Evolutionary conservation across 2,329 filamentous ascomycete genomes (phyloP).

Genomic region (Mycogone perniciosa): DNA sequence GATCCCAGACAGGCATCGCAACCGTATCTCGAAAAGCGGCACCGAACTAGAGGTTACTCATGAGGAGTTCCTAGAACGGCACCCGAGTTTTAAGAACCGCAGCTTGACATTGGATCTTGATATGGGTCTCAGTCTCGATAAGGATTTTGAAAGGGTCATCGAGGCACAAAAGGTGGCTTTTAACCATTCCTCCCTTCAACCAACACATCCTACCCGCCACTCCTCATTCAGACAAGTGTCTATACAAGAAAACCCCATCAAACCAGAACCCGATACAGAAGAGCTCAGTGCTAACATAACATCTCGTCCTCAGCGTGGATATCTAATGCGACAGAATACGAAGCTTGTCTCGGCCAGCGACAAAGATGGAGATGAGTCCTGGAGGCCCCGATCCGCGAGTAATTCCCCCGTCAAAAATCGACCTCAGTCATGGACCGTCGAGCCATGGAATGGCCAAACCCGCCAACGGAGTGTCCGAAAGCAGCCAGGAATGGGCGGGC

Average conservation of each 20-base stretch:
- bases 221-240: constrained; percentile 42
- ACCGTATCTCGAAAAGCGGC: constrained; percentile 46
- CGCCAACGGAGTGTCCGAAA: constrained; percentile 57
- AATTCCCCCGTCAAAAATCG: constrained; percentile 69
- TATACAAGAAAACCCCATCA: constrained; percentile 15
- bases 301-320: constrained; percentile 76
- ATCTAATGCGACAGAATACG: constrained; percentile 97
- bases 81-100: constrained; percentile 71
- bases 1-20: constrained; percentile 55
- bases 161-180: constrained; percentile 85
- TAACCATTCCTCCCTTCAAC: constrained; percentile 18
- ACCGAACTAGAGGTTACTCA: constrained; percentile 29
- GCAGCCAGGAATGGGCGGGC: constrained; percentile 42
- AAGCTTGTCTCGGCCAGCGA: constrained; percentile 93
- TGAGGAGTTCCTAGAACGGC: constrained; percentile 48
- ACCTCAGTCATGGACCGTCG: constrained; percentile 89
- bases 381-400: constrained; percentile 53
- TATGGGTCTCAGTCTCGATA: constrained; percentile 77
- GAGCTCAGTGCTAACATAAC: constrained; percentile 55
- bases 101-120: constrained; percentile 79
- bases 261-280: constrained; percentile 11
- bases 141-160: constrained; percentile 91
- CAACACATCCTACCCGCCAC: constrained; percentile 15
- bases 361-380: constrained; percentile 53
- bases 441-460: constrained; percentile 86